These are phyloP conservation scores for Lunasporangiospora selenospora DNA, from an alignment of 192 early-diverging fungal genomes.

Conservation along the genomic window DNA sequence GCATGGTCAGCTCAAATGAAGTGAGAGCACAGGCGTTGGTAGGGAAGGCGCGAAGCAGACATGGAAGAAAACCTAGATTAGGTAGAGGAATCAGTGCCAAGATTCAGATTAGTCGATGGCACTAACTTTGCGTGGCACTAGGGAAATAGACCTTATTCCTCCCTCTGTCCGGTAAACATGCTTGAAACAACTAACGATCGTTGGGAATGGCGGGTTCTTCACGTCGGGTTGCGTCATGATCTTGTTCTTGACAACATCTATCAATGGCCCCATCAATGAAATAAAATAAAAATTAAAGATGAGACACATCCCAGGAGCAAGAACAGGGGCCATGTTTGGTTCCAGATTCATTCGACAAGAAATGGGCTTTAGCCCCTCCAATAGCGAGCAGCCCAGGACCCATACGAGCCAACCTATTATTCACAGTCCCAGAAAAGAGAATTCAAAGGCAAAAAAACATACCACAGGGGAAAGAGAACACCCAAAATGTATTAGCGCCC, in stretches of 20 bases:
- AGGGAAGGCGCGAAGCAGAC: constrained; percentile 91
- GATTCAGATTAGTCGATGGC: background rate
- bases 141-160: constrained; percentile 56
- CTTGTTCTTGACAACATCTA: constrained; percentile 91
- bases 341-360: too few species aligned
- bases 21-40: constrained; percentile 96
- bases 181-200: constrained; percentile 55
- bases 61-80: constrained; percentile 78
- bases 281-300: constrained; percentile 2
- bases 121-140: background rate
- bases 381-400: too few species aligned
- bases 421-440: too few species aligned
- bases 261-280: background rate
- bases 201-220: constrained; percentile 67
- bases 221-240: constrained; percentile 92
- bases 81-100: background rate
- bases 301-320: too few species aligned
- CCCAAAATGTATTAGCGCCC: constrained; percentile 92
- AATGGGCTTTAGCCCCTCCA: too few species aligned
- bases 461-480: constrained; percentile 78
- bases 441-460: too few species aligned
- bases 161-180: constrained; percentile 77
- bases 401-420: too few species aligned
- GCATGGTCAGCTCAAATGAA: constrained; percentile 80
- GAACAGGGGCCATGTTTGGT: too few species aligned